Evolutionary conservation across 2,329 filamentous ascomycete genomes (phyloP).

Genomic region (Magnaporthales sp.): DNA sequence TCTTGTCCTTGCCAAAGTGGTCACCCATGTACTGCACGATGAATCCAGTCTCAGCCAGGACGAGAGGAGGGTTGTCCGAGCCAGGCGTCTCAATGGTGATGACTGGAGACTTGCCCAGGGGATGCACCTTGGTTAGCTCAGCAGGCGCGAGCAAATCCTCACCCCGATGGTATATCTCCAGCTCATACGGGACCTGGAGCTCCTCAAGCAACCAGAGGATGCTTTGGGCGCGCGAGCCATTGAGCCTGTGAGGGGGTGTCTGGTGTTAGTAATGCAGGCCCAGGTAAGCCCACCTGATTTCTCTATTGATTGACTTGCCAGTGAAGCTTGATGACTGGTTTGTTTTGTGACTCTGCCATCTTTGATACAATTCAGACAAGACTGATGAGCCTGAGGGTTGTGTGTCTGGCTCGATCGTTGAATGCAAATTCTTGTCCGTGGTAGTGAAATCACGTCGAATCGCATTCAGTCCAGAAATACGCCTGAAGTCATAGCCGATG

Average conservation of each 20-base stretch:
- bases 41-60: slow-evolving; percentile 73
- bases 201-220: slow-evolving; percentile 83
- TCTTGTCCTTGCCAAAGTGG: slow-evolving; percentile 37
- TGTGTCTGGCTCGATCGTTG: background rate
- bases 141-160: slow-evolving; percentile 56
- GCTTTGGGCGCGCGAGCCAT: slow-evolving; percentile 73
- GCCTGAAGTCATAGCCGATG: background rate
- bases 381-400: background rate
- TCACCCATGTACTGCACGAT: slow-evolving; percentile 79
- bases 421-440: background rate
- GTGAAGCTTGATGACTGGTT: slow-evolving; percentile 13
- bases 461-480: background rate
- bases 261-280: background rate
- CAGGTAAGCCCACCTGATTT: background rate
- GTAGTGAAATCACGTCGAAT: background rate
- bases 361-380: background rate
- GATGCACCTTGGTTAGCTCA: slow-evolving; percentile 69
- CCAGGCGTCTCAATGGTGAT: slow-evolving; percentile 50
- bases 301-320: slow-evolving; percentile 11
- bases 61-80: slow-evolving; percentile 31
- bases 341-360: background rate
- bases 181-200: slow-evolving; percentile 67
- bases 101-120: slow-evolving; percentile 79
- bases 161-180: slow-evolving; percentile 69
- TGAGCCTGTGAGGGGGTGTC: slow-evolving; percentile 51